Base-by-base conservation (phyloP, 768 basidiomycete genomes). In the Boletellus emodensis region DNA sequence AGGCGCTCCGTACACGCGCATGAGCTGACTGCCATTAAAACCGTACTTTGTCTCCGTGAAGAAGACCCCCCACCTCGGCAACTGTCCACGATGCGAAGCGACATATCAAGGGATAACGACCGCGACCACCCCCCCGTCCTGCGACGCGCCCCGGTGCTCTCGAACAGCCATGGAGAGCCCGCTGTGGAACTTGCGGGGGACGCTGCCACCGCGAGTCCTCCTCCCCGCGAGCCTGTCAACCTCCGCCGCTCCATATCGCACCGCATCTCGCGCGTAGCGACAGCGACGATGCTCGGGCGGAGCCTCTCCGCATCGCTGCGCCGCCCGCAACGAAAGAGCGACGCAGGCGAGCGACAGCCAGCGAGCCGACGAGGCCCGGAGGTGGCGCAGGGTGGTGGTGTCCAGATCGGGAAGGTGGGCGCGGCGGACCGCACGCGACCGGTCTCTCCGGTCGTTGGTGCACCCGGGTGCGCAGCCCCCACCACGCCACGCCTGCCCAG, bases 121-220 rank as follows among this genome's bases (percentile, higher is more conserved):
- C 20, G 39, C 36, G 2, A 13, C n/a, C 53, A 63, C 14, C 51
- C 34, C 30, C 67, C 64, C 14, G 51, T 64, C 28, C 58, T 77
- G 4, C 69, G 63, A 43, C 67, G 76, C n/a, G 75, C 75, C 2
- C 65, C 65, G 12, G 68, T 63, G 46, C 52, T 77, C 40, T 51
- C 68, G 34, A 63, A 64, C n/a, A 65, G 61, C 53, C 66, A 65
- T 18, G 61, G 63, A 35, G 62, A 66, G 26, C 62, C 60, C 26
- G 54, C 30, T 10, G 30, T 30, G 4, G 20, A 1, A 20, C 20
- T 20, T 20, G 20, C 20, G 20, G 20, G 20, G 20, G 5, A 30
- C 8, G 30, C 17, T 51, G 12, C 34, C 28, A 35, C 15, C 35
- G 13, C 44, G 24, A 26, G 24, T 26, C 2, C 24, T 26, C 2